Evolutionary conservation across 768 basidiomycete species (phyloP), one percentile per base, ranked within the genome.

Genomic region (Podaxis sp.): DNA sequence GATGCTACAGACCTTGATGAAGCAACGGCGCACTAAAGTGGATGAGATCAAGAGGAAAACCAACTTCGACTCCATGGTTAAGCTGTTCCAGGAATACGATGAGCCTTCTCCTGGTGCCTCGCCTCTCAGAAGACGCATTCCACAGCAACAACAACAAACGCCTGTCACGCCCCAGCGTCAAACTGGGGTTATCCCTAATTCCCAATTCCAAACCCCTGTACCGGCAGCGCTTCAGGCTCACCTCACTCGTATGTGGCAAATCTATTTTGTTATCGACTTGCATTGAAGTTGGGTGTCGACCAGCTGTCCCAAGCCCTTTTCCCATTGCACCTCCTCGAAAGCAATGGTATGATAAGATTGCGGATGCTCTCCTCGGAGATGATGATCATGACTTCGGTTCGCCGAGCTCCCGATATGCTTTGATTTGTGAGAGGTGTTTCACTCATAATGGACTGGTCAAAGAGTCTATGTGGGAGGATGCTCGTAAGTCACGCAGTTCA

Each of bases 11-110:
- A 72, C 73, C 1, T 77, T 95, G 3, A 80, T 90, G 69, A 89
- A 88, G 68, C 79, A 89, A 67, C 93, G 95, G 63, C 88, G 91
- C 18, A 79, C 81, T 23, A 94, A 91, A 69, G 83, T 99, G 38
- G 94, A 96, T 64, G 95, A 97, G 66, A 92, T 98, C 65, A 99
- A 99, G 81, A 93, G 94, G 77, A 94, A 91, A 71, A 98, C 95
- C 1, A 96, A 98, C 66, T 99, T 92, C 73, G 93, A 99, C 70
- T 85, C 85, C 10, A 99, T 95, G 28, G 87, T 91, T 55, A 92
- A 89, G 66, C 79, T 99, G 48, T 79, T 99, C 16, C 93, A 96
- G 70, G 85, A 87, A 60, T 98, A 97, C 67, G 96, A 96, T 64
- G 91, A 90, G 38, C 67, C 75, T 4, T 61, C 75, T 16, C 69